These are phyloP conservation scores for Stephania cephalantha DNA, from an alignment of 164 flowering plant genomes.

Conservation along the genomic window DNA sequence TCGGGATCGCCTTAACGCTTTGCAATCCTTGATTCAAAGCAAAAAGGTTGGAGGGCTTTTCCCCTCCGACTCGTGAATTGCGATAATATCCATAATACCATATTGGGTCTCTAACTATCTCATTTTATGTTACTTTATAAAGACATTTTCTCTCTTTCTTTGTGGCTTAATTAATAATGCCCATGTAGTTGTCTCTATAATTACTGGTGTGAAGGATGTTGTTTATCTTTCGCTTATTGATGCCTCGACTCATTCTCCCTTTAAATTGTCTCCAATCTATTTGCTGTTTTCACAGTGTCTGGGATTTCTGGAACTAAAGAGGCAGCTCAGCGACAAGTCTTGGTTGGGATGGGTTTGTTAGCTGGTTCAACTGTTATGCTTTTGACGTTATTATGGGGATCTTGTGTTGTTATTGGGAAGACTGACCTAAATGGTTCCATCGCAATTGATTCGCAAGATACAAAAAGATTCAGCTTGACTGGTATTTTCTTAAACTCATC, in stretches of 20 bases:
- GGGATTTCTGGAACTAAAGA: conserved; percentile 76
- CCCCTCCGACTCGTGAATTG: background rate
- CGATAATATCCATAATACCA: background rate
- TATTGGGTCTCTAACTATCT: background rate
- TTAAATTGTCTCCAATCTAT: background rate
- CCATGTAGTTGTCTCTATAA: background rate
- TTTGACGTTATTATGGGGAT: conserved; percentile 80
- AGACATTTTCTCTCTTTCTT: background rate
- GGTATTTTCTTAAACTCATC: conserved; percentile 32
- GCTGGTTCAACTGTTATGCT: conserved; percentile 99
- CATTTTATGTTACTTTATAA: background rate
- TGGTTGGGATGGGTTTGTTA: conserved; percentile 95
- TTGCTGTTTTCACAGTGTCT: conserved; percentile 52
- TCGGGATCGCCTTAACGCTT: too few relatives aligned
- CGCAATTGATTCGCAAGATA: conserved; percentile 41
- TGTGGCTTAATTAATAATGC: background rate
- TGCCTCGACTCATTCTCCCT: background rate
- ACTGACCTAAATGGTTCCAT: conserved; percentile 48
- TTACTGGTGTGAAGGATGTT: background rate
- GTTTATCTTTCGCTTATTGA: background rate
- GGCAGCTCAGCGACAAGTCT: conserved; percentile 79
- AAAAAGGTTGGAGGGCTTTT: background rate
- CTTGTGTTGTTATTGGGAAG: conserved; percentile 81
- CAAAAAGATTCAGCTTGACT: conserved; percentile 36
- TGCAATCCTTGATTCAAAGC: background rate